A percentile compares a stretch with the other conserved stretches of the same genome.
Evolutionary conservation across 1,284 basidiomycete genomes (phyloP).

Genomic region (Pseudomicrostroma phylloplanum): DNA sequence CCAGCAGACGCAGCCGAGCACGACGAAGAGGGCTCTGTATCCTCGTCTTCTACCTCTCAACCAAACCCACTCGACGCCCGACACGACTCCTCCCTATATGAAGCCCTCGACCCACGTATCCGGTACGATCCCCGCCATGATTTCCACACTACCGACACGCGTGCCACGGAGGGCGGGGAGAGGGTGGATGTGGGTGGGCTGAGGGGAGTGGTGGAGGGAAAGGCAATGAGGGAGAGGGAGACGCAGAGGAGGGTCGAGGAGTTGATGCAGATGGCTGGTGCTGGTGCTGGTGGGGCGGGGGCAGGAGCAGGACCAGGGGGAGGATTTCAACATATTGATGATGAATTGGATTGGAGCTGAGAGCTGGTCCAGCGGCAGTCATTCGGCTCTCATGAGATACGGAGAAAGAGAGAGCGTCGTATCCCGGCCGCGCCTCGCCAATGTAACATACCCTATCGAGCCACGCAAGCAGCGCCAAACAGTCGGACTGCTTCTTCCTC

Average conservation of each 20-base stretch:
- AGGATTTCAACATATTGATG: conserved; percentile 10
- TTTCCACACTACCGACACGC: conserved; percentile 52
- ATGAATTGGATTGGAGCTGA: conserved; percentile 15
- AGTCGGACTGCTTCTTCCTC: too few relatives aligned
- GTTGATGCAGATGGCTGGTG: conserved; percentile 1
- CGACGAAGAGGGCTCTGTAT: too few relatives aligned
- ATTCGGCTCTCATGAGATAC: too few relatives aligned
- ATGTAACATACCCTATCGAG: too few relatives aligned
- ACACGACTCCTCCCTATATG: conserved; percentile 11
- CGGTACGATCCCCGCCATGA: conserved; percentile 57
- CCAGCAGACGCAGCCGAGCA: conserved; percentile 69
- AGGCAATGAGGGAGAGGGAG: conserved; percentile 10
- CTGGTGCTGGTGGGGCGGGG: not conserved
- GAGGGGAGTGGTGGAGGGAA: conserved; percentile 29
- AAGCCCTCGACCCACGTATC: conserved; percentile 62
- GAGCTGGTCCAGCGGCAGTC: too few relatives aligned
- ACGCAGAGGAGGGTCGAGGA: not conserved
- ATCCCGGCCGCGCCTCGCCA: too few relatives aligned
- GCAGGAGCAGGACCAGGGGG: not conserved
- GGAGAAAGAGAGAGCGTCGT: too few relatives aligned
- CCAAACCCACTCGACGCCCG: conserved; percentile 7
- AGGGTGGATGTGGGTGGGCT: conserved; percentile 44
- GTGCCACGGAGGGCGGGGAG: conserved; percentile 27
- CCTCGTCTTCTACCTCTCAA: too few relatives aligned
- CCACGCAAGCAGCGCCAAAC: too few relatives aligned